Evolutionary conservation across 1,284 basidiomycete genomes (phyloP).

Genomic region (Kalmanozyma brasiliensis): DNA sequence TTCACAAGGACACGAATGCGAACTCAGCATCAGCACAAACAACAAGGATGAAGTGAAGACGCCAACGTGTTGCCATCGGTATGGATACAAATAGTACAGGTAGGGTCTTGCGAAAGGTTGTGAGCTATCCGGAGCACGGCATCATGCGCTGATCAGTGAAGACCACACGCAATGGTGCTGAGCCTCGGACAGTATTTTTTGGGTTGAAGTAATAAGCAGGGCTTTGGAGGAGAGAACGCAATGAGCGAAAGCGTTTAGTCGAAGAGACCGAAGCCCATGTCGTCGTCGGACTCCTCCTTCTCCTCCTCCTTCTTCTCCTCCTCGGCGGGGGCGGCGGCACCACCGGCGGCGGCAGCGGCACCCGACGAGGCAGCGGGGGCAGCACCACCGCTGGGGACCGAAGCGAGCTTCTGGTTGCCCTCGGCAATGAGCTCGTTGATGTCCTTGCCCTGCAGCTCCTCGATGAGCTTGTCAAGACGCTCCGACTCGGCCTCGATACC

Average conservation of each 20-base stretch:
- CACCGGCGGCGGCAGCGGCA: constrained; percentile 74
- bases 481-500: constrained; percentile 87
- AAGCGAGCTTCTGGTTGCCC: constrained; percentile 91
- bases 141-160: neutral
- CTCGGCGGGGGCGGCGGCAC: constrained; percentile 77
- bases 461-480: constrained; percentile 85
- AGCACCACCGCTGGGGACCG: constrained; percentile 74
- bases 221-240: neutral
- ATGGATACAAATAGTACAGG: neutral
- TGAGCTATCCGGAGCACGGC: neutral
- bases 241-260: constrained; percentile 52
- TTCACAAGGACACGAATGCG: neutral
- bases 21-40: neutral
- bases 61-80: constrained; percentile 2
- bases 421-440: constrained; percentile 87
- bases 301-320: constrained; percentile 69
- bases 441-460: constrained; percentile 93
- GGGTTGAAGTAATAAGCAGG: too few species aligned
- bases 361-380: constrained; percentile 69
- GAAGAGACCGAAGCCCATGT: constrained; percentile 68
- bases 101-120: constrained; percentile 1
- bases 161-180: neutral
- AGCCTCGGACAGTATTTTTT: constrained; percentile 5
- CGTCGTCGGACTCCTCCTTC: constrained; percentile 67
- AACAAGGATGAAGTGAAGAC: constrained; percentile 1